Percentiles rank a stretch among this genome's conserved stretches.
These are phyloP conservation scores for Gloeopeniophorella convolvens DNA, from an alignment of 768 basidiomycete species.

Conservation along the genomic window DNA sequence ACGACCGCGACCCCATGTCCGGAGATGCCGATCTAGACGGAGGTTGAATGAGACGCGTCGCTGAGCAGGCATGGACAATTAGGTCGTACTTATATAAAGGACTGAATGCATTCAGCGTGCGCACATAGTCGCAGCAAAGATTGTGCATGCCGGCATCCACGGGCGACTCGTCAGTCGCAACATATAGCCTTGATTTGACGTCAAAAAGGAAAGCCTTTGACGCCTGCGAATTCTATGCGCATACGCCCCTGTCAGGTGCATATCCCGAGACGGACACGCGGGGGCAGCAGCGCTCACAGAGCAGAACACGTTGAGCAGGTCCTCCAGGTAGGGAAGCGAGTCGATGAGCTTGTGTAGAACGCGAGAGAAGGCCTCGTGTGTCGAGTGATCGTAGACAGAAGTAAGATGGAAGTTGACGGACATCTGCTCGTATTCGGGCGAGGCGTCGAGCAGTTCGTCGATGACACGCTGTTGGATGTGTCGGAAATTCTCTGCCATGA, in stretches of 20 bases:
- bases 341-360: slow-evolving; percentile 85
- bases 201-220: slow-evolving; percentile 95
- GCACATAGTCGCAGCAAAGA: slow-evolving; percentile 86
- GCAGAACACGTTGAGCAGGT: slow-evolving; percentile 80
- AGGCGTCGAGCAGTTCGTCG: slow-evolving; percentile 74
- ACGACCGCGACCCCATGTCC: slow-evolving; percentile 35
- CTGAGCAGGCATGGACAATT: not conserved
- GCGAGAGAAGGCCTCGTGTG: slow-evolving; percentile 88
- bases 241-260: not conserved
- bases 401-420: slow-evolving; percentile 86
- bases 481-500: slow-evolving; percentile 70
- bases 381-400: slow-evolving; percentile 86
- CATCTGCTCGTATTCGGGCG: slow-evolving; percentile 69
- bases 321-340: slow-evolving; percentile 80
- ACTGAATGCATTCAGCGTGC: slow-evolving; percentile 80
- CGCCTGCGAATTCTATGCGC: slow-evolving; percentile 86
- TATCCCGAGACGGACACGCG: not conserved
- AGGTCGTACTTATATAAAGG: slow-evolving; percentile 69
- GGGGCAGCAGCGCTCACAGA: slow-evolving; percentile 39
- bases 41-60: slow-evolving; percentile 6
- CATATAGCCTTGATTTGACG: slow-evolving; percentile 71
- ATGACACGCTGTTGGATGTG: slow-evolving; percentile 84
- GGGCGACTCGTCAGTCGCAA: slow-evolving; percentile 92
- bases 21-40: slow-evolving; percentile 8
- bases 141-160: slow-evolving; percentile 86